Evolutionary conservation across 768 basidiomycete genomes (phyloP).

Genomic region (Leccinum fibrillosum): DNA sequence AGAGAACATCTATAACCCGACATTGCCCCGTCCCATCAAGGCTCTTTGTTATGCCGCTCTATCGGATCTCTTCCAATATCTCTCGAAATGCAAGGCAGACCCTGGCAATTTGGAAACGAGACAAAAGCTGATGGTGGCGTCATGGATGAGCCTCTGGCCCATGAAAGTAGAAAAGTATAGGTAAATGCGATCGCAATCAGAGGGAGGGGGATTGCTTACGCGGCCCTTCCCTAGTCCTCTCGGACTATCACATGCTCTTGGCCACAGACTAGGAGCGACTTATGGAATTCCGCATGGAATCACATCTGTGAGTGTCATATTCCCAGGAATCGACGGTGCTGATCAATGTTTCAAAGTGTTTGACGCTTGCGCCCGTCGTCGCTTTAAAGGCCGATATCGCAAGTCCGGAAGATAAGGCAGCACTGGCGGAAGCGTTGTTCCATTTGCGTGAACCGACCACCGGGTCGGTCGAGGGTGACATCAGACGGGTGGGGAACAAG

Average conservation of each 20-base stretch:
- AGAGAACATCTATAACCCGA: conserved; percentile 60
- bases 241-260: conserved; percentile 75
- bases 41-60: conserved; percentile 63
- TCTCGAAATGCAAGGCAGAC: conserved; percentile 61
- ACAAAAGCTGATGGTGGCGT: conserved; percentile 67
- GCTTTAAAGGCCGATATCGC: conserved; percentile 54
- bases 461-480: conserved; percentile 63
- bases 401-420: conserved; percentile 59
- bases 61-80: conserved; percentile 69
- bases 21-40: conserved; percentile 56
- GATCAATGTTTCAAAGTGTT: conserved; percentile 43
- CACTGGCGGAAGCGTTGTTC: conserved; percentile 53
- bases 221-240: conserved; percentile 41
- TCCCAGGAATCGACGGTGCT: conserved; percentile 3
- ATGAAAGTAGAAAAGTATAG: conserved; percentile 52
- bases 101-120: conserved; percentile 55
- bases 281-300: conserved; percentile 81
- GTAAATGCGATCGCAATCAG: conserved; percentile 29
- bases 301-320: conserved; percentile 57
- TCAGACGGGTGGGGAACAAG: conserved; percentile 46
- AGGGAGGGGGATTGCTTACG: neutral
- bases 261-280: conserved; percentile 68
- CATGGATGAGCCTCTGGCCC: conserved; percentile 83
- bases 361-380: conserved; percentile 67
- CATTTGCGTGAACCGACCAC: conserved; percentile 60